Conservation (phyloP, 352 stramenopile genomes). For the Globisporangium camurandrum region DNA sequence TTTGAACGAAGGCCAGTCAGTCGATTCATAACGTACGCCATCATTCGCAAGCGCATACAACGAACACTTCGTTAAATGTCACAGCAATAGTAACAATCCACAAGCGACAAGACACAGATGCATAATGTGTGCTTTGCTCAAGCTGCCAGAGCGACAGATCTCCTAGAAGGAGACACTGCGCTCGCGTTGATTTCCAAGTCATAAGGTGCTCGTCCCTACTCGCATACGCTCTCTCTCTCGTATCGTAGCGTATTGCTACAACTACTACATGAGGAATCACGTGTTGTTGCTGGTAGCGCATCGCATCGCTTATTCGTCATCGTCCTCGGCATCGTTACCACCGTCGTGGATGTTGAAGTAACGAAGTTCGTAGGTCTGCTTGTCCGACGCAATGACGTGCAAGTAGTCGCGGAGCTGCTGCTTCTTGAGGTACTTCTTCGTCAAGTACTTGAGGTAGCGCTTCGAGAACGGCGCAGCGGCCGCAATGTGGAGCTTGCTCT, state of each 20-base stretch:
- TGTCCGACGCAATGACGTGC: conserved; percentile 97
- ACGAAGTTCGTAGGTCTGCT: conserved; percentile 98
- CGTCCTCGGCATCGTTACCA: conserved; percentile 86
- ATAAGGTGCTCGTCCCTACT: not conserved
- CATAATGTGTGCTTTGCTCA: not conserved
- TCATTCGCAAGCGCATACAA: no score
- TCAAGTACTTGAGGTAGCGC: conserved; percentile 99
- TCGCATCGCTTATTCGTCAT: conserved; percentile 72
- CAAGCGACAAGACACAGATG: not conserved
- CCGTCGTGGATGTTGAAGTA: conserved; percentile 98
- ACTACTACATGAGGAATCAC: no score
- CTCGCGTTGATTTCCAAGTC: not conserved
- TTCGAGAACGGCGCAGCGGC: conserved; percentile 96
- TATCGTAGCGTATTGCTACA: no score
- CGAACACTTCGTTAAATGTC: no score
- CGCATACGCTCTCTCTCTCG: not conserved
- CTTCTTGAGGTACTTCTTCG: conserved; percentile 99
- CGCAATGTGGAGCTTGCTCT: conserved; percentile 95
- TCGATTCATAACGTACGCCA: no score
- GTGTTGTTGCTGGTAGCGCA: not conserved
- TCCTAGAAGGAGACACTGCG: no score
- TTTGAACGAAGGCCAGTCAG: no score
- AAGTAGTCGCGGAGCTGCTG: conserved; percentile 99
- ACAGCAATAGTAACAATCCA: not conserved
- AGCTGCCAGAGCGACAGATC: conserved; percentile 1